Conservation (phyloP, 139 green algal genomes). For the Gonium pectorale region DNA sequence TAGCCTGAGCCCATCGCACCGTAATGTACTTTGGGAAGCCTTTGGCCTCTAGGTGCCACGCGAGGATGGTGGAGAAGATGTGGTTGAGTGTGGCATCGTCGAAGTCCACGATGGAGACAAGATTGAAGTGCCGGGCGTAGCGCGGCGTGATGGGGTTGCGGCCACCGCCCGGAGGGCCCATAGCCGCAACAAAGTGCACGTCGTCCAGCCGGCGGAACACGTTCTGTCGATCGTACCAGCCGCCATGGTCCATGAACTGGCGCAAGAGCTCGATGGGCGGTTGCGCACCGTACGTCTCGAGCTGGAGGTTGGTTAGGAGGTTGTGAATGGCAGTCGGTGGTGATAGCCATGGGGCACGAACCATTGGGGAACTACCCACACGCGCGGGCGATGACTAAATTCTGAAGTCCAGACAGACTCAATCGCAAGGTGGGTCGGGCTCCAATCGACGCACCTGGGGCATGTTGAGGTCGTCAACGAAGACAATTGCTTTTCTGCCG, state of each 20-base stretch:
- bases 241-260: conserved; percentile 83
- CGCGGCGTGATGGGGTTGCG: conserved; percentile 61
- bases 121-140: conserved; percentile 79
- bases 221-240: conserved; percentile 74
- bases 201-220: conserved; percentile 73
- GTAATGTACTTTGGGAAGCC: conserved; percentile 60
- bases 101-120: conserved; percentile 68
- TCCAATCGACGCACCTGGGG: conserved; percentile 71
- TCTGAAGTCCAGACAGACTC: too few relatives aligned
- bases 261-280: conserved; percentile 76
- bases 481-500: conserved; percentile 73
- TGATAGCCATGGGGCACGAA: too few relatives aligned
- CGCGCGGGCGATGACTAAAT: too few relatives aligned
- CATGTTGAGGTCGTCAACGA: conserved; percentile 91
- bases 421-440: too few relatives aligned
- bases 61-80: conserved; percentile 80
- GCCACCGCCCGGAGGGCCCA: conserved; percentile 79
- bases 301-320: too few relatives aligned
- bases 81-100: conserved; percentile 65
- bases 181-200: conserved; percentile 79
- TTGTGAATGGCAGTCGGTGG: too few relatives aligned
- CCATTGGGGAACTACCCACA: too few relatives aligned
- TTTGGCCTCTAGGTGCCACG: conserved; percentile 67
- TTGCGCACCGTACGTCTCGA: conserved; percentile 63
- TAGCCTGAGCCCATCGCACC: too few relatives aligned